Evolutionary conservation across 208 protist genomes (phyloP), one percentile per base, ranked within the genome.

Genomic region (Trypanosomatidae sp.): DNA sequence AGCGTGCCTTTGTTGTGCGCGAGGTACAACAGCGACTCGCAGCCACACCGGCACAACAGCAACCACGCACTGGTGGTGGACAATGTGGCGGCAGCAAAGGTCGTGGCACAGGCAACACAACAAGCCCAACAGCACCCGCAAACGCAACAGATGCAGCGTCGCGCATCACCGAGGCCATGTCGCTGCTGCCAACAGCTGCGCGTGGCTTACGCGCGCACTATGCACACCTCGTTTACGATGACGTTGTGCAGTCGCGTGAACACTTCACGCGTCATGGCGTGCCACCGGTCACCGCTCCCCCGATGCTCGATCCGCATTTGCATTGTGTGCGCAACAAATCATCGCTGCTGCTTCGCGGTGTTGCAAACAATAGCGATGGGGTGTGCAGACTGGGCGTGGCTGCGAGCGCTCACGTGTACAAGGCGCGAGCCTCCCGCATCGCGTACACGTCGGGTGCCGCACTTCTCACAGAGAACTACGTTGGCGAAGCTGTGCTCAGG

Each of bases 181-280:
- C n/a, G n/a, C n/a, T n/a, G n/a, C n/a, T n/a, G n/a, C n/a, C n/a
- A n/a, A n/a, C n/a, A n/a, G n/a, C n/a, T n/a, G n/a, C n/a, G n/a
- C 61, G 71, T 18, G 74, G 79, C 10, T 55, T 88, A n/a, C 73
- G 79, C 4, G 65, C 79, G 10, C 79, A 88, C 43, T 67, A 69
- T 33, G 70, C 73, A 4, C 51, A 81, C 25, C 56, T 88, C 4
- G 51, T 64, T 37, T 82, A 88, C 52, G 79, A 88, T 35, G 52
- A 59, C 7, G 57, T 55, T 11, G 47, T 70, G 35, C 49, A 59
- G 16, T 67, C 79, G 6, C 55, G 52, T 0, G 60, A 68, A 15
- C 47, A 61, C 19, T 88, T 88, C 41, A 24, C 62, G 10, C 19
- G 19, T 0, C 66, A 73, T 39, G 53, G 56, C 1, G 40, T 43